Base-by-base conservation (phyloP, 208 protist species). In the Trypanosoma scelopori region DNA sequence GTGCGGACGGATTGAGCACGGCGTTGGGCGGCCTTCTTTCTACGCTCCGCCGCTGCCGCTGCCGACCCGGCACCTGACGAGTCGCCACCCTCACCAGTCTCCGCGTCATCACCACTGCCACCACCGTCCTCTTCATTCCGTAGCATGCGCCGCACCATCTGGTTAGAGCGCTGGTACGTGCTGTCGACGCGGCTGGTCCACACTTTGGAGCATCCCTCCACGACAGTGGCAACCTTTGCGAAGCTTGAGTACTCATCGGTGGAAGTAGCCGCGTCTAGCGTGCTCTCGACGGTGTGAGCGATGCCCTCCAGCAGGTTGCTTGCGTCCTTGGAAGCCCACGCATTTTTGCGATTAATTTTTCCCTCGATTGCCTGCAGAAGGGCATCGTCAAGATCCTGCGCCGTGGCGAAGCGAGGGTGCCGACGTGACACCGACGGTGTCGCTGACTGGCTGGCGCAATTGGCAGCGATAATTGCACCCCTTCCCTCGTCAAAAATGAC, bases 121-220 rank as follows among this genome's bases (percentile, higher is more conserved):
- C 42, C 65, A 35, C n/a, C 66, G 12, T 45, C 37, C 11, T 81
- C 74, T 13, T 93, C 91, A 48, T 92, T 93, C 30, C 91, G 84
- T 49, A 96, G 75, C 28, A 96, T 71, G 23, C 87, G 88, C 52
- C 85, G 81, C 23, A 93, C 83, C 88, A 96, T 94, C 58, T 91
- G 78, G 60, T 91, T 94, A 48, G 79, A 90, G 64, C 81, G 88
- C 56, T 84, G 78, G 47, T 93, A 92, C 1, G 91, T 96, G 74
- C 85, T 93, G 72, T 96, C 91, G 13, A 96, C 91, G 11, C 91
- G 88, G 53, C 81, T 89, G n/a, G 88, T 93, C 87, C 88, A 96
- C 45, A 96, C 89, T 71, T 96, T 96, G 22, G 88, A 92, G 74
- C 91, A 93, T n/a, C 91, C 89, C 73, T 96, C 88, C 68, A 96